Conservation (phyloP, 2,329 filamentous ascomycete genomes). For the Monosporascus ibericus region DNA sequence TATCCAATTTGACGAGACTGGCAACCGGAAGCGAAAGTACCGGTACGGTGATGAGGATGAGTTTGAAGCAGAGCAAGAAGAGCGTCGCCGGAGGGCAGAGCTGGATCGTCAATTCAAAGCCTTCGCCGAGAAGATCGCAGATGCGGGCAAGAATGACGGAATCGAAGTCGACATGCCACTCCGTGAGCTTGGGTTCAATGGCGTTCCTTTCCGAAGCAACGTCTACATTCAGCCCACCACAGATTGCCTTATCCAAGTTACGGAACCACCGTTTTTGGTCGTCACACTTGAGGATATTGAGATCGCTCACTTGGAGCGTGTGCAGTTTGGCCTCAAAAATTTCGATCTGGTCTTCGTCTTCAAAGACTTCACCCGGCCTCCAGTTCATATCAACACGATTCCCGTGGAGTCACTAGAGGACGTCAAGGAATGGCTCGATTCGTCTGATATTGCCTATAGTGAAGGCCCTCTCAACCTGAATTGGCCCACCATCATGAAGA, state of each 20-base stretch:
- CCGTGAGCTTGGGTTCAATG: conserved; percentile 92
- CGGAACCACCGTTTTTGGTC: conserved; percentile 94
- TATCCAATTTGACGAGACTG: conserved; percentile 97
- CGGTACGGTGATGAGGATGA: conserved; percentile 97
- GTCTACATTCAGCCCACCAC: conserved; percentile 95
- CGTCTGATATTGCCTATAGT: conserved; percentile 86
- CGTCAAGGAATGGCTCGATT: conserved; percentile 97
- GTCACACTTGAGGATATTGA: conserved; percentile 94
- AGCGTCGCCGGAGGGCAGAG: conserved; percentile 82
- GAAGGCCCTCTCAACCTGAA: conserved; percentile 97
- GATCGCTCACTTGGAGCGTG: conserved; percentile 90
- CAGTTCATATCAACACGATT: conserved; percentile 95
- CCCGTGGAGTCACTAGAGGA: conserved; percentile 90
- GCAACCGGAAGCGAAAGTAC: conserved; percentile 95
- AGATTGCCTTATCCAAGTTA: conserved; percentile 93
- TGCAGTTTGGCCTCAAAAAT: conserved; percentile 95
- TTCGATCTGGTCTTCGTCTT: conserved; percentile 98
- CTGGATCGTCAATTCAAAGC: conserved; percentile 93
- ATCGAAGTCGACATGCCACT: conserved; percentile 96
- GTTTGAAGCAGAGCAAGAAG: conserved; percentile 97
- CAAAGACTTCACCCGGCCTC: conserved; percentile 89
- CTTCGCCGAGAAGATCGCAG: conserved; percentile 95
- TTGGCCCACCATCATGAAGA: conserved; percentile 99
- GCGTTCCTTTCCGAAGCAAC: conserved; percentile 91
- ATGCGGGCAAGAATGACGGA: conserved; percentile 84